Conservation (phyloP, 495 filamentous ascomycete genomes). For the Tuber magnatum region DNA sequence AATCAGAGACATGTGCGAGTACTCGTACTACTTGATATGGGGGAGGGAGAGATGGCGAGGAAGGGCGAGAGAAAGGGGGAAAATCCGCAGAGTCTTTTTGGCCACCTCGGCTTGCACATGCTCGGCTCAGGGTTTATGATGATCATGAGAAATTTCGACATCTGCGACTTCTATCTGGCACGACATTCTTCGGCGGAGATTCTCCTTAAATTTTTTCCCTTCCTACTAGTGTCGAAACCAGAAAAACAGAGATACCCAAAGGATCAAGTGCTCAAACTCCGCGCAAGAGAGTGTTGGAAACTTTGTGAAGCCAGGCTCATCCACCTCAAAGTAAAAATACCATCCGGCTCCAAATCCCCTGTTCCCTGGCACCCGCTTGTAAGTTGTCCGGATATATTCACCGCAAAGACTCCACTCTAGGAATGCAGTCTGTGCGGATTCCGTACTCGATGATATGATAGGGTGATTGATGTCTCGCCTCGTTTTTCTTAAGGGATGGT, state of each 20-base stretch:
- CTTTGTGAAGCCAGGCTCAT: background rate
- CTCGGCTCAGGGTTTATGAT: too few relatives aligned
- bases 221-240: too few relatives aligned
- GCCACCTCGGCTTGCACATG: background rate
- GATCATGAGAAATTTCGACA: too few relatives aligned
- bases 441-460: background rate
- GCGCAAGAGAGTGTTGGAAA: background rate
- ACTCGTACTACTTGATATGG: background rate
- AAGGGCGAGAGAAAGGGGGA: background rate
- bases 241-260: background rate
- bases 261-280: background rate
- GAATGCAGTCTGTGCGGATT: background rate
- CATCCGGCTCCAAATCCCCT: too few relatives aligned
- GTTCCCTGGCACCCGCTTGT: background rate
- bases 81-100: too few relatives aligned
- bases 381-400: background rate
- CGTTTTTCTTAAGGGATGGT: background rate
- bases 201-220: too few relatives aligned
- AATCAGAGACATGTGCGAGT: background rate
- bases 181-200: too few relatives aligned
- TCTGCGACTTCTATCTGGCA: too few relatives aligned
- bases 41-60: background rate
- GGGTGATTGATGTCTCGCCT: background rate
- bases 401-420: background rate
- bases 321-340: too few relatives aligned